Evolutionary conservation across 2,329 filamentous ascomycete species (phyloP).

Genomic region (Paracoccidioides brasiliensis): DNA sequence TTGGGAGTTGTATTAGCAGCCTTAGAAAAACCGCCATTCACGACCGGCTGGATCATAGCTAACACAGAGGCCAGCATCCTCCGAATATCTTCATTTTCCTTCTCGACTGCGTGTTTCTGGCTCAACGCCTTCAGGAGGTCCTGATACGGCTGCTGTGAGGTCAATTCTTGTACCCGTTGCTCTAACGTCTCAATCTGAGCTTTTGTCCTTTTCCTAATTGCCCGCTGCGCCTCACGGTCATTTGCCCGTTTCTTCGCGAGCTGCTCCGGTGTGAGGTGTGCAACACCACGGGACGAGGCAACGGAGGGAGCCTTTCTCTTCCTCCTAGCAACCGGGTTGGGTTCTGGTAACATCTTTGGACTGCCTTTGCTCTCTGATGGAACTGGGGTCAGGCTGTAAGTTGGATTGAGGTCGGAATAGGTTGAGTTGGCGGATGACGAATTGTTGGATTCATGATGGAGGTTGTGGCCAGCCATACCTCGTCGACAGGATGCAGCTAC

Average conservation of each 20-base stretch:
- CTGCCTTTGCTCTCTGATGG: background rate
- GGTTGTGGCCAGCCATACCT: background rate
- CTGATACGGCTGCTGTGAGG: constrained; percentile 67
- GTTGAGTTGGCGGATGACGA: background rate
- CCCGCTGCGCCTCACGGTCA: constrained; percentile 75
- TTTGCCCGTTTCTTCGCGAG: constrained; percentile 83
- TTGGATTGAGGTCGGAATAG: background rate
- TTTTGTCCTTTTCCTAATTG: constrained; percentile 71
- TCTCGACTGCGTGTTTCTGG: constrained; percentile 63
- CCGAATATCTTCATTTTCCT: constrained; percentile 68
- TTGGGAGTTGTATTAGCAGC: background rate
- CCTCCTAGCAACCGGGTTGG: constrained; percentile 19
- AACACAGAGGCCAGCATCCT: constrained; percentile 53
- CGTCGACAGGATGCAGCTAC: background rate
- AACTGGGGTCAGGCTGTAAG: background rate
- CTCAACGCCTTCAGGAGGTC: constrained; percentile 64
- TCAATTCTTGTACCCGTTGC: constrained; percentile 58
- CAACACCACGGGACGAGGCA: constrained; percentile 55
- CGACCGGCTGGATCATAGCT: constrained; percentile 36
- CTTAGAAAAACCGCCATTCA: constrained; percentile 12
- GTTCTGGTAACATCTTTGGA: background rate
- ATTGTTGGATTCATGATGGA: background rate
- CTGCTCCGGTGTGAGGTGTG: constrained; percentile 76
- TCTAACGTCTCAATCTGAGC: constrained; percentile 66
- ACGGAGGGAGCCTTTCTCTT: constrained; percentile 30